These are phyloP conservation scores for Vicia sativa DNA, from an alignment of 306 rosid genomes.

Conservation along the genomic window DNA sequence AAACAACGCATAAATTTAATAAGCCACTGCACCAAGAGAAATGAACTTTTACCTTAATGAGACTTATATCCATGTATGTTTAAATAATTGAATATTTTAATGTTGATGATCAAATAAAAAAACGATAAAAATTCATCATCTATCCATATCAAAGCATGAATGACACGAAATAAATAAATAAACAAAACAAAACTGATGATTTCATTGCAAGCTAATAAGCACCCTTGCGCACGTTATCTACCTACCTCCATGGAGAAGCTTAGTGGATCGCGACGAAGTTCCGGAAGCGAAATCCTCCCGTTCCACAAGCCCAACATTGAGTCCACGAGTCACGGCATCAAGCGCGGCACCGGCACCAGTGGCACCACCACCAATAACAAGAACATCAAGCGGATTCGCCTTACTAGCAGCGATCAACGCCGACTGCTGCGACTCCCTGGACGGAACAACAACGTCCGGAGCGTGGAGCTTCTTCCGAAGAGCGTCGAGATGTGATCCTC, in stretches of 20 bases:
- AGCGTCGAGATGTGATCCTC: conserved; percentile 40
- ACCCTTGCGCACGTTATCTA: conserved; percentile 24
- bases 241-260: conserved; percentile 99
- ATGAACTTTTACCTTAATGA: neutral
- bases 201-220: neutral
- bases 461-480: conserved; percentile 61
- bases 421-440: conserved; percentile 67
- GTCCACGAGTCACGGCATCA: conserved; percentile 90
- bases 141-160: neutral
- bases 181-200: neutral
- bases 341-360: conserved; percentile 87
- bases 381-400: conserved; percentile 79
- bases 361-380: conserved; percentile 96
- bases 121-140: neutral
- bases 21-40: neutral
- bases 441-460: conserved; percentile 59
- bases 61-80: neutral
- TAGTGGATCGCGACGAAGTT: conserved; percentile 96
- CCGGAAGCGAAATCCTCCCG: conserved; percentile 95
- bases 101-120: neutral
- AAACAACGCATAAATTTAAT: neutral
- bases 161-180: neutral
- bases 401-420: conserved; percentile 60
- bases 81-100: conserved; percentile 3
- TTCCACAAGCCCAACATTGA: conserved; percentile 93